These are phyloP conservation scores for Metschnikowia matae DNA, from an alignment of 805 yeast genomes.

Conservation along the genomic window DNA sequence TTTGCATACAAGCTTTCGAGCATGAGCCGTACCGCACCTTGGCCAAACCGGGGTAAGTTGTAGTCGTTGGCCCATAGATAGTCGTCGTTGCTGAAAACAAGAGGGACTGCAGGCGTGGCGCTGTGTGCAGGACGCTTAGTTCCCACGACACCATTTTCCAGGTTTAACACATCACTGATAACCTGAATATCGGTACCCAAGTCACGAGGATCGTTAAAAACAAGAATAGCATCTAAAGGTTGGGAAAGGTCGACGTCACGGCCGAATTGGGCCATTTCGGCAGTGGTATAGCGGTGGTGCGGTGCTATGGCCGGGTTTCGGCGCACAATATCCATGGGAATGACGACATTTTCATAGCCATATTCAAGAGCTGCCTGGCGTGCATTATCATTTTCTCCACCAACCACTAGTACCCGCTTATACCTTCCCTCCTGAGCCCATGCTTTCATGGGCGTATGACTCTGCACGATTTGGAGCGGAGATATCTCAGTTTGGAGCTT, in stretches of 20 bases:
- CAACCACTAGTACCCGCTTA: slow-evolving; percentile 71
- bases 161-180: slow-evolving; percentile 63
- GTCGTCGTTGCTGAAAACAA: slow-evolving; percentile 78
- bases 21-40: slow-evolving; percentile 75
- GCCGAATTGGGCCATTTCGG: slow-evolving; percentile 43
- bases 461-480: slow-evolving; percentile 68
- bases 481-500: slow-evolving; percentile 44
- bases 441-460: slow-evolving; percentile 81
- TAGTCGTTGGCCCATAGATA: slow-evolving; percentile 86
- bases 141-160: slow-evolving; percentile 60
- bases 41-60: slow-evolving; percentile 76
- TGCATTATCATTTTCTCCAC: slow-evolving; percentile 72
- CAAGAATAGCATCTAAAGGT: slow-evolving; percentile 70
- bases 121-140: slow-evolving; percentile 41
- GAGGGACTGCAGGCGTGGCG: slow-evolving; percentile 57
- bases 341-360: slow-evolving; percentile 73
- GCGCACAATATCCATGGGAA: slow-evolving; percentile 66
- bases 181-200: slow-evolving; percentile 83
- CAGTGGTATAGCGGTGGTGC: slow-evolving; percentile 50
- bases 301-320: slow-evolving; percentile 64
- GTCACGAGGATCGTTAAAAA: slow-evolving; percentile 87
- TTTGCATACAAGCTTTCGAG: slow-evolving; percentile 57
- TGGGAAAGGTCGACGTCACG: slow-evolving; percentile 23
- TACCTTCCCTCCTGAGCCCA: slow-evolving; percentile 44
- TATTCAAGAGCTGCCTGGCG: slow-evolving; percentile 68